Percentiles rank a stretch among this genome's conserved stretches.
Evolutionary conservation across 2,329 filamentous ascomycete species (phyloP).

Genomic region (Penicillium sp.): DNA sequence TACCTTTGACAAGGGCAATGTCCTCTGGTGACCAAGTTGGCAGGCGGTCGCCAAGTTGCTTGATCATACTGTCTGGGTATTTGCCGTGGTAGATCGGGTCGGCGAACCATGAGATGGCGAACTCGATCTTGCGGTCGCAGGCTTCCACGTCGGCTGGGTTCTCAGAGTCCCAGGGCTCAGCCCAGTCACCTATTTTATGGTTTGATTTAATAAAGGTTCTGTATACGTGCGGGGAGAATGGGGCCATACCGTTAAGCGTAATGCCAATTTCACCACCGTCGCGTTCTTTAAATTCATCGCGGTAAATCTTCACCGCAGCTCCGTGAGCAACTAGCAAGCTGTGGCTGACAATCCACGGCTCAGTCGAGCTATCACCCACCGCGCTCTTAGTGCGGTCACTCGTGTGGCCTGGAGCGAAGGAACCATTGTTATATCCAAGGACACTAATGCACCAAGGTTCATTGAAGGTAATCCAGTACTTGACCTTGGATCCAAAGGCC

Average conservation of each 20-base stretch:
- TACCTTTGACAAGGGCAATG: constrained; percentile 70
- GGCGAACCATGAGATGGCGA: constrained; percentile 83
- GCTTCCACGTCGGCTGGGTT: constrained; percentile 74
- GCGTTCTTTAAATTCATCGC: constrained; percentile 73
- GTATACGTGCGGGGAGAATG: background rate
- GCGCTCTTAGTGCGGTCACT: constrained; percentile 70
- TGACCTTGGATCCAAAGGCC: constrained; percentile 69
- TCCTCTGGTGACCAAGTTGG: constrained; percentile 74
- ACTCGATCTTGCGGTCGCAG: constrained; percentile 77
- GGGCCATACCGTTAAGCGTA: constrained; percentile 68
- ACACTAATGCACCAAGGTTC: constrained; percentile 85
- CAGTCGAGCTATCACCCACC: constrained; percentile 69
- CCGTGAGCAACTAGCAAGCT: constrained; percentile 77
- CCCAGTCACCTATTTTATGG: constrained; percentile 62
- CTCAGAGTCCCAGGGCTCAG: constrained; percentile 76
- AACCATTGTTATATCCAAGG: constrained; percentile 73
- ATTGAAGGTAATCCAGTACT: constrained; percentile 89
- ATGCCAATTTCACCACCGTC: constrained; percentile 79
- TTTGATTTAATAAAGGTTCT: background rate
- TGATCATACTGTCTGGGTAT: constrained; percentile 79
- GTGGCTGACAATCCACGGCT: constrained; percentile 82
- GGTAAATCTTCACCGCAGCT: constrained; percentile 75
- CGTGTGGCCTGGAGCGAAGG: constrained; percentile 78
- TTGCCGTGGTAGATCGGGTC: constrained; percentile 83
- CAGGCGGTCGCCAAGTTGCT: constrained; percentile 74